These are phyloP conservation scores for Teunomyces gatunensis DNA, from an alignment of 805 yeast genomes.

Conservation along the genomic window DNA sequence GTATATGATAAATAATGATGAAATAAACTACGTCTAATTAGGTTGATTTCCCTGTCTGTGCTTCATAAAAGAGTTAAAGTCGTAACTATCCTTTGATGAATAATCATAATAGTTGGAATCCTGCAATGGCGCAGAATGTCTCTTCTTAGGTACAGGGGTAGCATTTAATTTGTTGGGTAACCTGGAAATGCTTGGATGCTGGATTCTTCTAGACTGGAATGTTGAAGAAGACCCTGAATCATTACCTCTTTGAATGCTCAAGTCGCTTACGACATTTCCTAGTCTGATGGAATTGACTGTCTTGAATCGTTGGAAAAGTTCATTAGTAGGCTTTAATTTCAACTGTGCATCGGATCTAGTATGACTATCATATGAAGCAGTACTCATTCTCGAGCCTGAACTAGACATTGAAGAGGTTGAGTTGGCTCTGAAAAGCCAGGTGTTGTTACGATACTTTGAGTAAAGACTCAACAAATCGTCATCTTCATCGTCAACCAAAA, in stretches of 20 bases:
- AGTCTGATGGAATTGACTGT: slow-evolving; percentile 2
- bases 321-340: slow-evolving; percentile 5
- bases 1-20: not conserved
- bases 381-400: slow-evolving; percentile 9
- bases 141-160: slow-evolving; percentile 2
- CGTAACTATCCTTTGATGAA: slow-evolving; percentile 27
- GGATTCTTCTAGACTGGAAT: slow-evolving; percentile 21
- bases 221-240: slow-evolving; percentile 7
- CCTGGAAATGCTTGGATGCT: slow-evolving; percentile 10
- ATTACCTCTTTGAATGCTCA: slow-evolving; percentile 3
- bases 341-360: slow-evolving; percentile 19
- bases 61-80: slow-evolving; percentile 37
- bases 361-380: slow-evolving; percentile 20
- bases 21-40: not conserved
- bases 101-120: slow-evolving; percentile 37
- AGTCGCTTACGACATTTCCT: not conserved
- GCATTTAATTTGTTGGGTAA: not conserved
- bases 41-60: slow-evolving; percentile 11
- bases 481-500: slow-evolving; percentile 38
- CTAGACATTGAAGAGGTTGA: slow-evolving; percentile 17
- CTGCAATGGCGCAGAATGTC: slow-evolving; percentile 8
- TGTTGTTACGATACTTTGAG: slow-evolving; percentile 33
- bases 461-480: slow-evolving; percentile 40
- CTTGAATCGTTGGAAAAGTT: not conserved
- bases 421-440: slow-evolving; percentile 25